phyloP scores from a whole-genome alignment of 1,284 basidiomycete genomes.

The Sporisorium sorghi region DNA sequence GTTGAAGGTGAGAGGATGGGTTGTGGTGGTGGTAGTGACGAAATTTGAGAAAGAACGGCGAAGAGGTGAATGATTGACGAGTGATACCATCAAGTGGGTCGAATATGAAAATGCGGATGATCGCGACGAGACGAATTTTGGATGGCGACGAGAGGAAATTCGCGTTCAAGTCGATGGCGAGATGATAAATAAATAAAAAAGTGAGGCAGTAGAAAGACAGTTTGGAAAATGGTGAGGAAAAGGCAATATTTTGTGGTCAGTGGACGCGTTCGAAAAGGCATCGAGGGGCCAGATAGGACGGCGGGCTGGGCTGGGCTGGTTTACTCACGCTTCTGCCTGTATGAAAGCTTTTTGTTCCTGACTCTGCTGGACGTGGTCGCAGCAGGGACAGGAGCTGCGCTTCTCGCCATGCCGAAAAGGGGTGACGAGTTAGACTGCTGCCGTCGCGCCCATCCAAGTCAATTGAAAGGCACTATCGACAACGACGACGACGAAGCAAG shows the following conservation, averaged over 20 bases:
- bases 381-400: slow-evolving; percentile 52
- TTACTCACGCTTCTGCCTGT: slow-evolving; percentile 61
- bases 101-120: slow-evolving; percentile 21
- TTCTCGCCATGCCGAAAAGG: slow-evolving; percentile 51
- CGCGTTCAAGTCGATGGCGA: neutral
- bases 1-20: neutral
- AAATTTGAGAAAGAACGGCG: neutral
- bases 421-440: slow-evolving; percentile 44
- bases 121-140: slow-evolving; percentile 23
- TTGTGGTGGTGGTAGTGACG: neutral
- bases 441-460: slow-evolving; percentile 49
- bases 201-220: slow-evolving; percentile 11
- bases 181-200: slow-evolving; percentile 16
- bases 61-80: neutral
- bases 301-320: neutral
- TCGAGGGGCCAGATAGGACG: neutral
- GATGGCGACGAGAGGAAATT: slow-evolving; percentile 22
- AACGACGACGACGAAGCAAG: slow-evolving; percentile 18
- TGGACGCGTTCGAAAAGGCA: slow-evolving; percentile 11
- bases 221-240: slow-evolving; percentile 4
- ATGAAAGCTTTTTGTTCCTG: slow-evolving; percentile 63
- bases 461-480: slow-evolving; percentile 28
- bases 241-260: slow-evolving; percentile 7
- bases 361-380: slow-evolving; percentile 61
- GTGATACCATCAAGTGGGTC: slow-evolving; percentile 20